Conservation (phyloP, 768 basidiomycete genomes). For the Termitomyces eurrhizus region DNA sequence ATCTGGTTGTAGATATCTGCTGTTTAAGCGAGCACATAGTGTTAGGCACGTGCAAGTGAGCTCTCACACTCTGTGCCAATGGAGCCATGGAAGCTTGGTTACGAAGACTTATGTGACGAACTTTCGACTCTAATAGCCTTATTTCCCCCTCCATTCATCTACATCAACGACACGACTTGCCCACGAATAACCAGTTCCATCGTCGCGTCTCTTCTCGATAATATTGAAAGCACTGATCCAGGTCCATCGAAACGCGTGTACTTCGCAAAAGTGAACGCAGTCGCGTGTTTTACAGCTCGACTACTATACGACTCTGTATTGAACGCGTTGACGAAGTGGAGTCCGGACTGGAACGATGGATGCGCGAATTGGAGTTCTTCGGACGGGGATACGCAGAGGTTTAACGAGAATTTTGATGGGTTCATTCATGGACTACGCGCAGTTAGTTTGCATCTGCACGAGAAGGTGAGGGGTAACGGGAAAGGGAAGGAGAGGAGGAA, state of each 20-base stretch:
- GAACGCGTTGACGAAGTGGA: slow-evolving; percentile 56
- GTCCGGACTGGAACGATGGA: slow-evolving; percentile 55
- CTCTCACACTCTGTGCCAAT: background rate
- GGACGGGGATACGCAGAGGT: slow-evolving; percentile 36
- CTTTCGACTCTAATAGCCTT: slow-evolving; percentile 21
- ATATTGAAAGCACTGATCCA: slow-evolving; percentile 13
- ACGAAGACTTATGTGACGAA: slow-evolving; percentile 24
- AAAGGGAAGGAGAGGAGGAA: slow-evolving; percentile 24
- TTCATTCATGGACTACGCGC: slow-evolving; percentile 66
- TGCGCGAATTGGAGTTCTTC: slow-evolving; percentile 53
- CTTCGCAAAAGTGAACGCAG: slow-evolving; percentile 48
- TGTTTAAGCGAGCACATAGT: too few relatives aligned
- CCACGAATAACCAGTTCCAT: slow-evolving; percentile 41
- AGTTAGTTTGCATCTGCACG: slow-evolving; percentile 25
- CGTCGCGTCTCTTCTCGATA: slow-evolving; percentile 33
- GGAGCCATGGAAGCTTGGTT: slow-evolving; percentile 10
- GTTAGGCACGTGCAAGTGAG: background rate
- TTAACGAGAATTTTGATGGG: slow-evolving; percentile 62
- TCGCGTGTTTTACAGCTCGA: slow-evolving; percentile 57
- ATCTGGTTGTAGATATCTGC: background rate
- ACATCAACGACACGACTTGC: slow-evolving; percentile 55
- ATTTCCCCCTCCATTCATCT: slow-evolving; percentile 59
- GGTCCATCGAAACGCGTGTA: slow-evolving; percentile 25
- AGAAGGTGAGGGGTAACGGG: slow-evolving; percentile 10
- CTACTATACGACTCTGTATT: slow-evolving; percentile 65